Base-by-base conservation (phyloP, 2,329 filamentous ascomycete genomes). In the Botrytis elliptica region DNA sequence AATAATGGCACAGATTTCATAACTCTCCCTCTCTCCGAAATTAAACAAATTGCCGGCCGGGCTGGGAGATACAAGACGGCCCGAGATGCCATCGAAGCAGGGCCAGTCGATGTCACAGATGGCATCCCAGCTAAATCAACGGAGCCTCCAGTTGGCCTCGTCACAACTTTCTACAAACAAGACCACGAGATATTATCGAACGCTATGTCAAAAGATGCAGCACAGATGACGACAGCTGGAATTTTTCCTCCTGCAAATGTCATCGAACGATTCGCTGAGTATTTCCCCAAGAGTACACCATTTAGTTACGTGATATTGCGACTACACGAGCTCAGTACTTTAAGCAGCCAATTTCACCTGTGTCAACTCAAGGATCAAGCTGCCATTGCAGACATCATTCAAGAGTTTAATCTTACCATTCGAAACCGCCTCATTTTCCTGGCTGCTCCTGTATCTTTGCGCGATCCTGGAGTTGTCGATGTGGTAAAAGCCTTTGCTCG, bases 31-130 rank as follows among this genome's bases (percentile, higher is more conserved):
- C 86, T 92, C 4, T 91, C 94, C 0, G 93, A 98, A 77, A 87
- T 98, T 79, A 98, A 97, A 82, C 96, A 99, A 81, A 99, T 99
- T 79, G 96, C 91, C 68, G 96, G 96, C 29, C 90, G 96, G 77
- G 96, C 96, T 20, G 96, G 96, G 42, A 91, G 96, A 64, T 99
- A 91, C 82, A 90, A 91, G 73, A 91, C 92, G 42, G 93, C 93
- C 3, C 85, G 86, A 42, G 86, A 92, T 79, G 86, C 87, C 42
- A 83, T 83, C 66, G 74, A 80, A 38, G 64, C 76, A 33, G 76
- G 74, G 29, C 42, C 68, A 16, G 63, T 63, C 33, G 74, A 74
- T 22, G 18, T 69, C 42, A 57, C 64, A 38, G 64, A 64, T 52
- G 62, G 33, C 33, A 40, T 25, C 16, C 38, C 75, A 2, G 20